Evolutionary conservation across 163 green algal genomes (phyloP).

Genomic region (Scenedesmus sp.): DNA sequence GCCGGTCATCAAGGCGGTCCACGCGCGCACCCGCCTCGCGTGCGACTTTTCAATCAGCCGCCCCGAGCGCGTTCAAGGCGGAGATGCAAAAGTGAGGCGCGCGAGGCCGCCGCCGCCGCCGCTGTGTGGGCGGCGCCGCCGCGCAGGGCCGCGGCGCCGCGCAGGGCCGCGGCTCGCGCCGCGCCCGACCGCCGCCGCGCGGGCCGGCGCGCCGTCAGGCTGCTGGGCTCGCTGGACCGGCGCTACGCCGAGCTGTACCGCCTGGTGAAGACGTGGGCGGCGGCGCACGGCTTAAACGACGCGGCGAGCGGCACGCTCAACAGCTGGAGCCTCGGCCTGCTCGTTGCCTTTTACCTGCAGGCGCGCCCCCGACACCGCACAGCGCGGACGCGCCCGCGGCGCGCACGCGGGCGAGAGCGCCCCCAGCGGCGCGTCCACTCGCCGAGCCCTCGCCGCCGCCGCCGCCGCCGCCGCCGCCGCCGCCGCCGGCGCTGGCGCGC

Average conservation of each 20-base stretch:
- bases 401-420: too few relatives aligned
- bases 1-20: slow-evolving; percentile 59
- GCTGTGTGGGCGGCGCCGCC: too few relatives aligned
- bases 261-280: slow-evolving; percentile 67
- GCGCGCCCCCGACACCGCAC: too few relatives aligned
- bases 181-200: too few relatives aligned
- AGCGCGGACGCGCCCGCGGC: too few relatives aligned
- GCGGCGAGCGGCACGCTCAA: slow-evolving; percentile 60
- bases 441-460: background rate
- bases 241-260: slow-evolving; percentile 23
- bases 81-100: slow-evolving; percentile 43
- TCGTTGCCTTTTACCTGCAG: slow-evolving; percentile 65
- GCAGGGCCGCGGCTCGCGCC: too few relatives aligned
- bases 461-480: too few relatives aligned
- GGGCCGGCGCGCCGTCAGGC: too few relatives aligned
- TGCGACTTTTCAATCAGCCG: slow-evolving; percentile 60
- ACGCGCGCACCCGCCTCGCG: slow-evolving; percentile 39
- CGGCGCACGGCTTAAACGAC: slow-evolving; percentile 64
- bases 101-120: too few relatives aligned
- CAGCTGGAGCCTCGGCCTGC: slow-evolving; percentile 60
- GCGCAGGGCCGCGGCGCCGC: too few relatives aligned
- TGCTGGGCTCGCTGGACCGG: slow-evolving; percentile 28
- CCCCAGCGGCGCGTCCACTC: slow-evolving; percentile 49
- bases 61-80: slow-evolving; percentile 53
- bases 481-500: too few relatives aligned